These are phyloP conservation scores for Iris macrosiphon DNA, from an alignment of 106 monocot species.

Conservation along the genomic window DNA sequence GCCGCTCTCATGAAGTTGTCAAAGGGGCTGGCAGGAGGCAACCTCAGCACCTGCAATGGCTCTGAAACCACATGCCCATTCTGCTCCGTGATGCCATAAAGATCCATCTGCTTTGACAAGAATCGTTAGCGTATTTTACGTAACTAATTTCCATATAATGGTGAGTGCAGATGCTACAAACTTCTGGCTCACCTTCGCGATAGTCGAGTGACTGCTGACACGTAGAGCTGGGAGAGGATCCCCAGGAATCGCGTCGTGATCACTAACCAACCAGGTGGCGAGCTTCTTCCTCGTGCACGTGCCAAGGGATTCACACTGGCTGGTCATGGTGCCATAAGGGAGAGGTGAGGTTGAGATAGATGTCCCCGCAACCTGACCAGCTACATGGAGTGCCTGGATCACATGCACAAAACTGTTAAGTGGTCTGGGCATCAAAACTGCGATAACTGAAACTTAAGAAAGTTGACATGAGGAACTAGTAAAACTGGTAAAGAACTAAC, in stretches of 20 bases:
- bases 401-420: background rate
- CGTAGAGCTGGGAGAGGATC: conserved; percentile 2
- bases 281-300: conserved; percentile 73
- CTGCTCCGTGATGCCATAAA: background rate
- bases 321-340: conserved; percentile 73
- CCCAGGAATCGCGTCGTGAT: conserved; percentile 29
- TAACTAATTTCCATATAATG: too few species aligned
- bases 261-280: conserved; percentile 63
- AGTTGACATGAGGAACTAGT: too few species aligned
- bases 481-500: too few species aligned
- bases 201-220: conserved; percentile 1
- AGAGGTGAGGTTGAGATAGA: conserved; percentile 78
- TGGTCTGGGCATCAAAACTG: too few species aligned
- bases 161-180: too few species aligned
- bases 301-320: conserved; percentile 80
- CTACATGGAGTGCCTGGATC: conserved; percentile 70
- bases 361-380: conserved; percentile 77
- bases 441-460: too few species aligned
- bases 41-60: conserved; percentile 32
- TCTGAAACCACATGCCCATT: conserved; percentile 11
- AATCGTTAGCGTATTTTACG: too few species aligned
- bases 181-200: conserved; percentile 18
- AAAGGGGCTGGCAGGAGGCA: conserved; percentile 81
- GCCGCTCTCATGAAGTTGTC: conserved; percentile 90
- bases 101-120: too few species aligned